Conservation (phyloP, 2,329 filamentous ascomycete genomes). For the Colletotrichum nymphaeae region DNA sequence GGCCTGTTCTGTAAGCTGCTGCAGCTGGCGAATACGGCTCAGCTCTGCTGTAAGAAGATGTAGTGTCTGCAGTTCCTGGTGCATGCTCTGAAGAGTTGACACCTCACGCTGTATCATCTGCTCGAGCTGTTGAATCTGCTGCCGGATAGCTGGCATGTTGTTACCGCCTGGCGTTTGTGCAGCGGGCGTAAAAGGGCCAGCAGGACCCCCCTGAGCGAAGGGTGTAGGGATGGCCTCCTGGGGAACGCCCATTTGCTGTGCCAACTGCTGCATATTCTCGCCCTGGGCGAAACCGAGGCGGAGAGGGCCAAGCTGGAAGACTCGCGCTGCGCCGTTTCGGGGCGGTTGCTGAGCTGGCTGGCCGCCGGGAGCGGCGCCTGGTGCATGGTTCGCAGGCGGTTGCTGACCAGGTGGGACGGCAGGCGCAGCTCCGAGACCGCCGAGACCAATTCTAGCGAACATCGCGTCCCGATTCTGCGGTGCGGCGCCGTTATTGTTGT, state of each 20-base stretch:
- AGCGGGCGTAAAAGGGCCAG: slow-evolving; percentile 37
- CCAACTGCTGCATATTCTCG: slow-evolving; percentile 74
- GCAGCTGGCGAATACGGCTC: slow-evolving; percentile 68
- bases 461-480: slow-evolving; percentile 49
- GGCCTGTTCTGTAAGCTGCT: slow-evolving; percentile 49
- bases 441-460: slow-evolving; percentile 46
- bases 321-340: slow-evolving; percentile 59
- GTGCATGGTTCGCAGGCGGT: slow-evolving; percentile 44
- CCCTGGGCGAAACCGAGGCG: slow-evolving; percentile 82
- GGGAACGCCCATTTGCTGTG: slow-evolving; percentile 68
- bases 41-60: slow-evolving; percentile 76
- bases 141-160: slow-evolving; percentile 60
- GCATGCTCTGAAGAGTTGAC: slow-evolving; percentile 68
- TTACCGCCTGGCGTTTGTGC: slow-evolving; percentile 40
- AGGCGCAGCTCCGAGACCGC: slow-evolving; percentile 29
- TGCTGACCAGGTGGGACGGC: slow-evolving; percentile 45
- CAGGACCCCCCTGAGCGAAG: slow-evolving; percentile 17
- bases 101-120: slow-evolving; percentile 77
- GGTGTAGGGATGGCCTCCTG: slow-evolving; percentile 36
- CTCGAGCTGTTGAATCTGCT: slow-evolving; percentile 74
- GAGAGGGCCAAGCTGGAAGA: slow-evolving; percentile 81
- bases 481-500: slow-evolving; percentile 45
- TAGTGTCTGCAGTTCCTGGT: slow-evolving; percentile 77
- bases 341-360: slow-evolving; percentile 41
- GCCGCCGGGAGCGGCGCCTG: slow-evolving; percentile 14